Evolutionary conservation across 169 alveolate species (phyloP).

Genomic region (Theileria parva): DNA sequence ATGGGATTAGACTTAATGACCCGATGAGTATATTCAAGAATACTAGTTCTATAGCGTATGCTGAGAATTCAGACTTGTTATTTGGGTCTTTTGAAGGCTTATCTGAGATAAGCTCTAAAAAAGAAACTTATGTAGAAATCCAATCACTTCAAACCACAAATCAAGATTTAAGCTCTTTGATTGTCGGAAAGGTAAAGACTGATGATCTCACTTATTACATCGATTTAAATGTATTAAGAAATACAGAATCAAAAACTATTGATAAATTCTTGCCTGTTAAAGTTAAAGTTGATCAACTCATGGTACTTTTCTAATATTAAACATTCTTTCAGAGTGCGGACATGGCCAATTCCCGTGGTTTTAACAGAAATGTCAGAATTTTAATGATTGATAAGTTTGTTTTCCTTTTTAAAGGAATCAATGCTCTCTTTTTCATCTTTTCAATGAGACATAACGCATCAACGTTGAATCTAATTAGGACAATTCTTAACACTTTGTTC

Average conservation of each 20-base stretch:
- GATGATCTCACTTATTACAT: background rate
- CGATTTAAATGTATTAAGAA: background rate
- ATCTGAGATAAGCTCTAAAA: slow-evolving; percentile 11
- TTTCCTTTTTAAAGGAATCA: background rate
- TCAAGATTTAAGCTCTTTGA: background rate
- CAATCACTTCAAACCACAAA: background rate
- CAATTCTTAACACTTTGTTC: background rate
- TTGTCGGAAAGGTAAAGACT: slow-evolving; percentile 7
- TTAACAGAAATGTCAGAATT: background rate
- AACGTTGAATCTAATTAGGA: background rate
- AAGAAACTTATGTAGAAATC: slow-evolving; percentile 7
- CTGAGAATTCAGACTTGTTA: background rate
- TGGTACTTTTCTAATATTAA: background rate
- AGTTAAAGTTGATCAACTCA: slow-evolving; percentile 4
- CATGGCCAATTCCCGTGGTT: background rate
- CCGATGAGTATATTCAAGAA: background rate
- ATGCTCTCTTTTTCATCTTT: background rate
- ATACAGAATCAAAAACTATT: too few species aligned
- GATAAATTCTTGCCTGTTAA: slow-evolving; percentile 4
- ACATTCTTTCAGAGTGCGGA: background rate
- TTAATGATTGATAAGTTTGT: slow-evolving; percentile 1
- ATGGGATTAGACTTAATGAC: background rate
- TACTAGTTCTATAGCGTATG: background rate
- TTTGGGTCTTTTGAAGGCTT: background rate
- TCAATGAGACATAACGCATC: background rate